Evolutionary conservation across 2,329 filamentous ascomycete genomes (phyloP).

Genomic region (Apiospora saccharicola): DNA sequence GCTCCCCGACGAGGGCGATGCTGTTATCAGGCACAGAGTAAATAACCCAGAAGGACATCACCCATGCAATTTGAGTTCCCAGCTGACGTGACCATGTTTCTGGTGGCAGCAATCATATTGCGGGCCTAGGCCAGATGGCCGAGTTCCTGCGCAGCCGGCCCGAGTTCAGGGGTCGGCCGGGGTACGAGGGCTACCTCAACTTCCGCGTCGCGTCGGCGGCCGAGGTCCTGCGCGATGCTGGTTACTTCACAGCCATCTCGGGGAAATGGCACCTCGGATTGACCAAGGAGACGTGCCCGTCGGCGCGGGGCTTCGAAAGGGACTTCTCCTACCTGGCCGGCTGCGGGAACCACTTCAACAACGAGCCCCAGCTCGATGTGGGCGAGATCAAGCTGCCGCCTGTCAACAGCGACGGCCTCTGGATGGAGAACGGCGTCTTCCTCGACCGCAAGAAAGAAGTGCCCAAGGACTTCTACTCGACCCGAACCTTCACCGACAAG

Average conservation of each 20-base stretch:
- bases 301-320: conserved; percentile 55
- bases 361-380: background rate
- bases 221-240: conserved; percentile 64
- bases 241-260: conserved; percentile 67
- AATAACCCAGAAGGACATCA: too few species aligned
- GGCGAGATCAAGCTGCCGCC: background rate
- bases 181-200: conserved; percentile 71
- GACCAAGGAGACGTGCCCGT: conserved; percentile 54
- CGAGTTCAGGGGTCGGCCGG: conserved; percentile 59
- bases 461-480: conserved; percentile 56
- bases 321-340: background rate
- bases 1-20: conserved; percentile 71
- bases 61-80: too few species aligned
- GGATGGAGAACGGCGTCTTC: conserved; percentile 33
- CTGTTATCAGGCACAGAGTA: conserved; percentile 69
- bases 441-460: conserved; percentile 33
- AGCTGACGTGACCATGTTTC: too few species aligned
- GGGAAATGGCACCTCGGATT: conserved; percentile 57
- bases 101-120: conserved; percentile 55
- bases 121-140: conserved; percentile 64
- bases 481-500: conserved; percentile 59
- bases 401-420: conserved; percentile 32
- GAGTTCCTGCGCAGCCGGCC: conserved; percentile 46
- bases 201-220: conserved; percentile 64
- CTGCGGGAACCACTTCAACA: background rate